Evolutionary conservation across 768 basidiomycete genomes (phyloP).

Genomic region (Russula vinacea): DNA sequence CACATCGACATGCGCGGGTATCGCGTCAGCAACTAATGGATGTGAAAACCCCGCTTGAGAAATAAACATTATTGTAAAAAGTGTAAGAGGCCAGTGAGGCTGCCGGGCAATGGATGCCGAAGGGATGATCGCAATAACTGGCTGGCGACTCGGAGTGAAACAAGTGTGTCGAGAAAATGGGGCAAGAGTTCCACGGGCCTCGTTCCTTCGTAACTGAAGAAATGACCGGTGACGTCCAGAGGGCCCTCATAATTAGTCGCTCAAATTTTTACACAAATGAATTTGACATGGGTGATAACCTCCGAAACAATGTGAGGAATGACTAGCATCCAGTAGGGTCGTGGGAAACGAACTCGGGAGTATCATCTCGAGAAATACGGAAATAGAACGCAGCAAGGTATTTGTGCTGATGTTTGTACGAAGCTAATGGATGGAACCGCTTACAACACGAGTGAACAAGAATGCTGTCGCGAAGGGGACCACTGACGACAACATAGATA

Average conservation of each 20-base stretch:
- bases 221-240: constrained; percentile 16
- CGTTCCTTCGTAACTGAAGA: constrained; percentile 24
- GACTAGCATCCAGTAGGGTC: constrained; percentile 1
- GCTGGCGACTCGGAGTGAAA: constrained; percentile 16
- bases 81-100: background rate
- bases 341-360: constrained; percentile 24
- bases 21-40: constrained; percentile 19
- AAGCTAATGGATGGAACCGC: constrained; percentile 13
- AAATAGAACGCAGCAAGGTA: constrained; percentile 9
- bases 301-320: constrained; percentile 26
- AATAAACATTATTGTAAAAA: constrained; percentile 3
- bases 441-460: constrained; percentile 1
- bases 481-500: constrained; percentile 16
- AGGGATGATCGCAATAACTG: constrained; percentile 14
- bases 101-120: constrained; percentile 23
- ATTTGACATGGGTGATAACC: constrained; percentile 25
- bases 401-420: constrained; percentile 18
- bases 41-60: constrained; percentile 9
- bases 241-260: constrained; percentile 21
- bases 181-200: constrained; percentile 13
- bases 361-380: constrained; percentile 10
- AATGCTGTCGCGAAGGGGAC: constrained; percentile 19
- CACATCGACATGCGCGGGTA: constrained; percentile 21
- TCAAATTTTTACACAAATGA: constrained; percentile 23
- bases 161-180: constrained; percentile 9